These are phyloP conservation scores for Podila verticillata DNA, from an alignment of 192 early-diverging fungal species.

Conservation along the genomic window DNA sequence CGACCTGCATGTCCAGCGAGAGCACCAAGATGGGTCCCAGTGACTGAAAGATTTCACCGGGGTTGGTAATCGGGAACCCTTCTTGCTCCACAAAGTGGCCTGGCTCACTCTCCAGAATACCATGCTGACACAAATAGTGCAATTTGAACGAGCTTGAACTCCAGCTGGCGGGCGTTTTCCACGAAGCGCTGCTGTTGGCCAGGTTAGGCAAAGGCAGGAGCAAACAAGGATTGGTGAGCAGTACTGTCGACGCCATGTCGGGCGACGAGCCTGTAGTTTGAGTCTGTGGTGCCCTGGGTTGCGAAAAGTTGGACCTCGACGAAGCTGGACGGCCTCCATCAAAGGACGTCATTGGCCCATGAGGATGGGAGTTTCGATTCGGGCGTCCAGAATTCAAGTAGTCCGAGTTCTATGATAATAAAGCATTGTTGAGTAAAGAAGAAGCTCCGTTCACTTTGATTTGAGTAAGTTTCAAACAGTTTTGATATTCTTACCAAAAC, in stretches of 20 bases:
- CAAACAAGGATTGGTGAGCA: background rate
- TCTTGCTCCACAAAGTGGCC: conserved; percentile 3
- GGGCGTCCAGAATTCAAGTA: conserved; percentile 1
- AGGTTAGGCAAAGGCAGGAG: conserved; percentile 1
- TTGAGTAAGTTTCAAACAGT: background rate
- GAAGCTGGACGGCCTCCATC: background rate
- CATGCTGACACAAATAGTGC: background rate
- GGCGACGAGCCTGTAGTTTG: background rate
- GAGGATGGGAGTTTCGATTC: background rate
- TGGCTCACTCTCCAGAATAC: background rate
- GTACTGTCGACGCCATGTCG: background rate
- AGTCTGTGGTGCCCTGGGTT: background rate
- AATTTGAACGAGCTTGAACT: background rate
- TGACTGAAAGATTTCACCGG: background rate
- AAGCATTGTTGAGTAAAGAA: too few relatives aligned
- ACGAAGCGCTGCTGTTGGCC: background rate
- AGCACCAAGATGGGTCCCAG: background rate
- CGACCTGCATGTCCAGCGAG: background rate
- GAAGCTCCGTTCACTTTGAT: too few relatives aligned
- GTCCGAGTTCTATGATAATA: conserved; percentile 4
- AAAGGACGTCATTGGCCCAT: background rate
- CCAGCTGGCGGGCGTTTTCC: background rate
- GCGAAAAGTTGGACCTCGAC: background rate
- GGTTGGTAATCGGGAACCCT: background rate
- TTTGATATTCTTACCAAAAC: conserved; percentile 43